Base-by-base conservation (phyloP, 116 monocot genomes). In the Phalaenopsis hybrid region DNA sequence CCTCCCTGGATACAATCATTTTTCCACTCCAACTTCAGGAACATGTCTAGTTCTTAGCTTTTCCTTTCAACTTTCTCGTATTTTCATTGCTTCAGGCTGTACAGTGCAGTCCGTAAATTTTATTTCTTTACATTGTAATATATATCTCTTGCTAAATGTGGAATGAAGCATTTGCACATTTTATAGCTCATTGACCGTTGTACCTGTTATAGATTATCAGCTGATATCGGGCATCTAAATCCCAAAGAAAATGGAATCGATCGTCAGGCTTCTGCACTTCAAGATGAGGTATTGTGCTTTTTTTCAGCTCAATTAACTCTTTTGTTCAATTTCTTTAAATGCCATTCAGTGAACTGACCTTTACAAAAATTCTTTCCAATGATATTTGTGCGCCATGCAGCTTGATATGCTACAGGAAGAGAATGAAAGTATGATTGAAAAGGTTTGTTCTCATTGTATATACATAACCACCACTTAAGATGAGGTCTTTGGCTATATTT, bases 401-500 rank as follows among this genome's bases (percentile, higher is more conserved):
- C 87, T 90, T 79, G 90, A 90, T 65, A 90, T 90, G 87, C 85
- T 90, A 70, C 90, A 90, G 85, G 90, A 90, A 82, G 90, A 90
- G 83, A 90, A 90, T 77, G 87, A 90, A 44, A 84, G 44, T 75
- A 83, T 90, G 76, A 81, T 83, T 78, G 87, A 87, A 44, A 90
- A 90, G 90, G 90, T 90, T 74, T 9, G 44, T 78, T 78, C 28
- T 74, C 58, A 4, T n/a, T 76, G 3, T 37, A 20, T 75, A 17
- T 3, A 45, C 6, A 46, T 43, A 68, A 33, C 25, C 18, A 13
- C 78, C 75, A 37, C 8, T 33, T 80, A 67, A 11, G 46, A 28
- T 48, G 20, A 44, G 45, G 16, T 51, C 63, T 69, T 74, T 59
- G 46, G n/a, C 21, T 46, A 34, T 46, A 70, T 23, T 17, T 31